phyloP scores from a whole-genome alignment of 2,329 filamentous ascomycete species.

The Alternaria metachromatica region DNA sequence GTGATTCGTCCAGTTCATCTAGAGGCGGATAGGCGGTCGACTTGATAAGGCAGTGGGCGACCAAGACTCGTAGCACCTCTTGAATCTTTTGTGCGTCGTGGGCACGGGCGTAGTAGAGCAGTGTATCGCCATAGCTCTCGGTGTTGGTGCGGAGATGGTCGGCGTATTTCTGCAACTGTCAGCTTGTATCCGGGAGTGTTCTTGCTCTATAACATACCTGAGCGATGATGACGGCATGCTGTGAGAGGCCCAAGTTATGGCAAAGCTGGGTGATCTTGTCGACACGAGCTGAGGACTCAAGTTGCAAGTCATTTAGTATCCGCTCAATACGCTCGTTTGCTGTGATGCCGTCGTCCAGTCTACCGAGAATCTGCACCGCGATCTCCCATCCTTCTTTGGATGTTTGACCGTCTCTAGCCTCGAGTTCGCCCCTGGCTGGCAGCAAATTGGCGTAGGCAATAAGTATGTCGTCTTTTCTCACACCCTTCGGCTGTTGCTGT shows the following conservation, averaged over 20 bases:
- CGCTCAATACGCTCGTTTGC: constrained; percentile 77
- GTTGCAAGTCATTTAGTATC: constrained; percentile 74
- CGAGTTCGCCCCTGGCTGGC: constrained; percentile 53
- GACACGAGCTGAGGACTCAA: constrained; percentile 73
- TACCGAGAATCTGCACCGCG: constrained; percentile 80
- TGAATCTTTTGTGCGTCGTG: constrained; percentile 80
- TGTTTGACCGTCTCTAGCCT: constrained; percentile 36
- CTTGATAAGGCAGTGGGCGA: constrained; percentile 84
- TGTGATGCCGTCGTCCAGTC: constrained; percentile 75
- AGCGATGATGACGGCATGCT: constrained; percentile 80
- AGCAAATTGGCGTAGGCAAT: constrained; percentile 76
- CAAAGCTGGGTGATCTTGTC: constrained; percentile 83
- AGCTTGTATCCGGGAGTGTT: constrained; percentile 12
- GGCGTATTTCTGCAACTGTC: constrained; percentile 72
- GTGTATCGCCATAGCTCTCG: constrained; percentile 80
- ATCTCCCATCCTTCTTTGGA: constrained; percentile 82
- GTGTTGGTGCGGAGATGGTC: constrained; percentile 75
- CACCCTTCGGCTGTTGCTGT: constrained; percentile 39
- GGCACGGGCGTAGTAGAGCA: constrained; percentile 90
- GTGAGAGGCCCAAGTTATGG: constrained; percentile 76
- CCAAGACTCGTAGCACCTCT: constrained; percentile 84
- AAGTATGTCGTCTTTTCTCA: constrained; percentile 81
- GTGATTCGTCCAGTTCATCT: constrained; percentile 73
- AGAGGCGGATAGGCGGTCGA: constrained; percentile 79
- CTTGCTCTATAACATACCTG: constrained; percentile 65